A percentile compares a stretch with the other conserved stretches of the same genome.
phyloP scores from a whole-genome alignment of 1,284 basidiomycete genomes.

The Ceraceosorus bombacis region DNA sequence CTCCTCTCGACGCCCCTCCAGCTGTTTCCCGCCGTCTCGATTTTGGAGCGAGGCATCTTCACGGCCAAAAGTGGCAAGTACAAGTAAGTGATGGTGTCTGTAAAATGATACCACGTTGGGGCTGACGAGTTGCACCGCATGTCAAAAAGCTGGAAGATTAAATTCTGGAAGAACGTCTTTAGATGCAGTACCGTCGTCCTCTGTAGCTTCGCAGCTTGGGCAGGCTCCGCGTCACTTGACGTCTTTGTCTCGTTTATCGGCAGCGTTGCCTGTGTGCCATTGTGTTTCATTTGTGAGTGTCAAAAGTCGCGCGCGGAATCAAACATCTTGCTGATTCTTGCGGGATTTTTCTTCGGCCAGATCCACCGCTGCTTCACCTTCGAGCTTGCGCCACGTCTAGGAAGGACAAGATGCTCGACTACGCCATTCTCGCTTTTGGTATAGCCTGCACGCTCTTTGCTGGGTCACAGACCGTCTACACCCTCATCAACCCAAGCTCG shows the following conservation, averaged over 20 bases:
- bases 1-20: conserved; percentile 79
- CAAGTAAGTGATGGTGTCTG: conserved; percentile 57
- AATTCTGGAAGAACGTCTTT: conserved; percentile 86
- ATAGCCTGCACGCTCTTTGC: conserved; percentile 75
- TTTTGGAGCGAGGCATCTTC: conserved; percentile 96
- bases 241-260: conserved; percentile 94
- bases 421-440: conserved; percentile 73
- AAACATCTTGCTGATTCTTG: too few relatives aligned
- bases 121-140: conserved; percentile 1
- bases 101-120: neutral
- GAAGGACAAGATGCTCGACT: conserved; percentile 65
- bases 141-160: conserved; percentile 49
- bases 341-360: conserved; percentile 44
- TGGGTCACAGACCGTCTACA: conserved; percentile 63
- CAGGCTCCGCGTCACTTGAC: conserved; percentile 82
- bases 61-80: conserved; percentile 69
- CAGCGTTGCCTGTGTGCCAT: conserved; percentile 84
- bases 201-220: conserved; percentile 70
- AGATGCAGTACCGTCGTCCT: conserved; percentile 67
- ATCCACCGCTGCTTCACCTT: conserved; percentile 88
- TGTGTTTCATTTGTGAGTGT: conserved; percentile 62
- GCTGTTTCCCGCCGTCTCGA: conserved; percentile 92
- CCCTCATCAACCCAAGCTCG: conserved; percentile 10
- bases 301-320: too few relatives aligned
- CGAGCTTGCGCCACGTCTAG: conserved; percentile 72